Evolutionary conservation across 164 flowering plant genomes (phyloP), one percentile per base, ranked within the genome.

Genomic region (Kalanchoe fedtschenkoi): DNA sequence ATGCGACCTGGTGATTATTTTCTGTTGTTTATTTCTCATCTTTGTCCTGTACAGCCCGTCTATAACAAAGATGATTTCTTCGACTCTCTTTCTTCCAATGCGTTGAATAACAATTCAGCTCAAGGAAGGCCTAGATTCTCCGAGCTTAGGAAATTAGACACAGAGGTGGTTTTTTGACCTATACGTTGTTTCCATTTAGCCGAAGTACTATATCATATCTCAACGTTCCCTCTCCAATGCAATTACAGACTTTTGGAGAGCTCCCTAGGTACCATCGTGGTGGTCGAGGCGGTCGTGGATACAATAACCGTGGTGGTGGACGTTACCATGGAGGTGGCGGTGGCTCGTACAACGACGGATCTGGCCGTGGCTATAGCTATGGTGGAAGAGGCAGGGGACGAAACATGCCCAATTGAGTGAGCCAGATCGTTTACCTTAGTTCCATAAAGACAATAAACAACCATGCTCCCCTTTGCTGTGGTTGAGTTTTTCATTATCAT

Each of bases 61-160:
- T 89, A 89, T 61, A 75, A 75, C 26, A 89, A 87, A 81, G 97
- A 90, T 68, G 95, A 90, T 69, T 90, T 90, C 65, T 90, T 90
- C 46, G 97, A 90, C 77, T 61, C 87, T 10, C 72, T 87, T 34
- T 90, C 97, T 26, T 81, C 78, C 73, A 74, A 86, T 70, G 67
- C 87, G 0, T 71, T 78, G 66, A 86, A 75, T 53, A 72, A 61
- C 59, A 78, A 72, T 10, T 69, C 84, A 26, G 67, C 68, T 30
- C 71, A 64, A 69, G 87, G 85, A 55, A 81, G 91, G 74, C 61
- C 82, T 43, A 79, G 69, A 68, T 86, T 80, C 66, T 84, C 89
- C 3, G 92, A 87, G 64, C 88, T 81, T 69, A 74, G 73, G 82
- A 87, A 79, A 70, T 64, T 76, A 62, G 95, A 90, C 64, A 81